Evolutionary conservation across 805 yeast genomes (phyloP), one percentile per base, ranked within the genome.

Genomic region (Lipomyces orientalis): DNA sequence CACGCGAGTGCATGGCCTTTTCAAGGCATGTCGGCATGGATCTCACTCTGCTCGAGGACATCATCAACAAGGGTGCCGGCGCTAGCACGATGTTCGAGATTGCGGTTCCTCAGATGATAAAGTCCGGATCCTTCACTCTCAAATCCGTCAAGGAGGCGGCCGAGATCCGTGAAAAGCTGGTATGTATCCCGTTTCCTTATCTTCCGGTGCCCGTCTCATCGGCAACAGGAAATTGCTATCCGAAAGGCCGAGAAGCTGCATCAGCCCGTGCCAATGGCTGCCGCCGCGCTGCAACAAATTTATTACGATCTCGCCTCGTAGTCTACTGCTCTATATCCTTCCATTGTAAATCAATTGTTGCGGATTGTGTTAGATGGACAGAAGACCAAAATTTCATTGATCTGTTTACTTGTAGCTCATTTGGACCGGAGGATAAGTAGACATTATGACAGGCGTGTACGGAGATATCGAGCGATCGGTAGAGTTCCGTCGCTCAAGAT

Each of bases 11-110:
- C 56, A 66, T 66, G 64, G 67, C 67, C 6, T 66, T 66, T 31
- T 68, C 69, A n/a, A 46, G 57, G 54, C 68, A 51, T 35, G 69
- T 62, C 51, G 69, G 69, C 39, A 57, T 66, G 35, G 69, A 66
- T 34, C 49, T 66, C 37, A 61, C 46, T 35, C 57, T 63, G 10
- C 64, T 66, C 31, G 31, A 33, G 14, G 69, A 66, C 43, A 66
- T 66, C 37, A 57, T 66, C 46, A 59, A 37, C 58, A 62, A 62
- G 49, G 69, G 69, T 37, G 69, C 69, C 46, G 69, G 69, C 33
- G 66, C 64, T 14, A 58, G 64, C 33, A 56, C 55, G 29, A 58
- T 58, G 55, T 66, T 56, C 35, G 64, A 62, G 35, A 31, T 34
- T 14, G 64, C 67, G 16, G 67, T 65, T 12, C 49, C 64, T 14